Conservation (phyloP, 352 stramenopile species). For the Globisporangium paddicum region DNA sequence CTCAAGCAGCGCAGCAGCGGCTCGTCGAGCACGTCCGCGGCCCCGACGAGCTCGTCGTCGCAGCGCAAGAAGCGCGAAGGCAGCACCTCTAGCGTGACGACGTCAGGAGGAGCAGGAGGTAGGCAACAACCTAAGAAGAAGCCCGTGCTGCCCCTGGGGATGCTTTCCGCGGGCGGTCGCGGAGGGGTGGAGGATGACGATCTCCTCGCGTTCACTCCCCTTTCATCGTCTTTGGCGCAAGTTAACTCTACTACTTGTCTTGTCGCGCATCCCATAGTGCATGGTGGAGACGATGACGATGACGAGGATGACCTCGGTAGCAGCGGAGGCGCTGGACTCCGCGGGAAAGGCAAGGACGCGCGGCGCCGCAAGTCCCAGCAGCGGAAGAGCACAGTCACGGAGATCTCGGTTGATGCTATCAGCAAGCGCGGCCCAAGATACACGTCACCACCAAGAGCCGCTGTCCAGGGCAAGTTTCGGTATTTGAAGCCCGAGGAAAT, state of each 20-base stretch:
- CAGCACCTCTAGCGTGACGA: not conserved
- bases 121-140: constrained; percentile 5
- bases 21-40: constrained; percentile 4
- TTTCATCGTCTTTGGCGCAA: constrained; percentile 11
- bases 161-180: not conserved
- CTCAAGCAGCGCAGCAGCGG: constrained; percentile 19
- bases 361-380: constrained; percentile 12
- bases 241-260: constrained; percentile 65
- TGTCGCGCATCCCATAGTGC: constrained; percentile 34
- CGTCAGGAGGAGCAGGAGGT: constrained; percentile 8
- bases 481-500: constrained; percentile 86
- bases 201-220: constrained; percentile 7
- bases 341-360: constrained; percentile 1
- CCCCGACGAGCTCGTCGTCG: not conserved
- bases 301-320: constrained; percentile 20
- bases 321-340: not conserved
- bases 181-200: constrained; percentile 12
- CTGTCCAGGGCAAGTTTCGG: constrained; percentile 43
- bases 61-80: constrained; percentile 12
- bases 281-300: constrained; percentile 21
- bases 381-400: constrained; percentile 11
- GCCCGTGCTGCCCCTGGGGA: not conserved
- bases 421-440: constrained; percentile 15
- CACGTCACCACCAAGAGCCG: constrained; percentile 19
- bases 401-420: constrained; percentile 2